Base-by-base conservation (phyloP, 139 green algal genomes). In the Micractinium sp. region DNA sequence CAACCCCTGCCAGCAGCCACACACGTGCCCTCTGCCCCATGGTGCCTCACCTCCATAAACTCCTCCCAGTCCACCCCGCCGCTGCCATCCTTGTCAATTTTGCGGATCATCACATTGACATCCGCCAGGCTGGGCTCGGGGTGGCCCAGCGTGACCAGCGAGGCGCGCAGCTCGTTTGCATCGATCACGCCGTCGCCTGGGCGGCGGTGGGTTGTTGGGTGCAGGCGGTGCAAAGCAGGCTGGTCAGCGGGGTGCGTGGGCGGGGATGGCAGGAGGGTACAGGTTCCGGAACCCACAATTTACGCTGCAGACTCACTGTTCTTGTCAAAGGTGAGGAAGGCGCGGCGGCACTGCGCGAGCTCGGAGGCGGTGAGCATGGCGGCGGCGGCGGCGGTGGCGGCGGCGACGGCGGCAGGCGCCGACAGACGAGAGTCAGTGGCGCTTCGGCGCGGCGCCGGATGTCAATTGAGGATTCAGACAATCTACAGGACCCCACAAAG, bases 51-150 rank as follows among this genome's bases (percentile, higher is more conserved):
- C 66, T 93, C 92, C 53, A 98, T 41, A 33, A 98, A 97, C 91
- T 98, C 95, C 14, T 81, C 53, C 61, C 97, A 97, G 81, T 97
- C 95, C 85, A 98, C 96, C 82, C 95, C 94, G 14, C 92, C 92
- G 76, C 91, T 95, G 47, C 93, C 92, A 87, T 97, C 96, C 47
- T 94, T 86, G 91, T 97, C 94, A 5, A 95, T 20, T 1, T n/a
- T 27, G 4, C 29, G 29, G 7, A 71, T 38, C 80, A 73, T 71
- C 36, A 98, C 56, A 1, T 93, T 93, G 20, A 90, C 85, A 71
- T 93, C 93, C 25, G 97, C 87, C 88, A 96, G 94, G 67, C 92
- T 92, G 16, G 80, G 47, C 25, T 39, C 80, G 13, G 29, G 47
- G 53, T 85, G 80, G 14, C 80, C 80, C 47, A 85, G 80, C 53